Percentiles rank a stretch among this genome's conserved stretches.
Evolutionary conservation across 495 filamentous ascomycete genomes (phyloP).

Genomic region (Penicillium paxilli): DNA sequence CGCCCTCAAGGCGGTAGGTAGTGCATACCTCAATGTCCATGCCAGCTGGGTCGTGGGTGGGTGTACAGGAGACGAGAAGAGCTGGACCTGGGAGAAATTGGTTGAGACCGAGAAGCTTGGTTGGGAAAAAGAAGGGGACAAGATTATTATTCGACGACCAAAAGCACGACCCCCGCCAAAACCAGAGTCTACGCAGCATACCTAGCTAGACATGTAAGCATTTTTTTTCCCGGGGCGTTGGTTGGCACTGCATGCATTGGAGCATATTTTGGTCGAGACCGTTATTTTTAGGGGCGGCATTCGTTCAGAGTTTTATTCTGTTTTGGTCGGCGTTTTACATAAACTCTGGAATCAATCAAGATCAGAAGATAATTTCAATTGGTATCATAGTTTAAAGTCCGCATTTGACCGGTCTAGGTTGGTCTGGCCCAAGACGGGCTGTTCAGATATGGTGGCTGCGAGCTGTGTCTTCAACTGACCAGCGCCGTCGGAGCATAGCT

Average conservation of each 20-base stretch:
- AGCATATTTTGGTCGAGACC: slow-evolving; percentile 9
- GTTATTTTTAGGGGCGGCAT: slow-evolving; percentile 15
- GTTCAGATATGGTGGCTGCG: slow-evolving; percentile 65
- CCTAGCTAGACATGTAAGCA: slow-evolving; percentile 9
- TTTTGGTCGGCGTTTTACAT: slow-evolving; percentile 15
- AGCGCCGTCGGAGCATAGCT: slow-evolving; percentile 82
- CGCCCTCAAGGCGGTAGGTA: slow-evolving; percentile 80
- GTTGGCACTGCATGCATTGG: background rate
- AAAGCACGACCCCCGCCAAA: slow-evolving; percentile 33
- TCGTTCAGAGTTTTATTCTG: slow-evolving; percentile 4
- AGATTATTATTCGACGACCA: slow-evolving; percentile 67
- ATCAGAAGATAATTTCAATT: slow-evolving; percentile 9
- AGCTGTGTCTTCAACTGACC: slow-evolving; percentile 65
- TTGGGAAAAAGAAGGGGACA: slow-evolving; percentile 73
- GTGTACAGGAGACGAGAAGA: slow-evolving; percentile 59
- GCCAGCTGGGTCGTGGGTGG: slow-evolving; percentile 45
- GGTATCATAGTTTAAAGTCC: slow-evolving; percentile 74
- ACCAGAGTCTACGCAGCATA: slow-evolving; percentile 14
- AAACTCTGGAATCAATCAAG: slow-evolving; percentile 16
- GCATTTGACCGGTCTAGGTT: slow-evolving; percentile 69
- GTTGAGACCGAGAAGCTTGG: slow-evolving; percentile 64
- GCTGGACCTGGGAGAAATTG: slow-evolving; percentile 72
- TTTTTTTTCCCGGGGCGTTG: slow-evolving; percentile 15
- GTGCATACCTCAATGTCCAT: slow-evolving; percentile 74
- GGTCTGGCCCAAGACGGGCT: slow-evolving; percentile 39